phyloP scores from a whole-genome alignment of 176 grass and related monocot species.

The Hordeum marinum region DNA sequence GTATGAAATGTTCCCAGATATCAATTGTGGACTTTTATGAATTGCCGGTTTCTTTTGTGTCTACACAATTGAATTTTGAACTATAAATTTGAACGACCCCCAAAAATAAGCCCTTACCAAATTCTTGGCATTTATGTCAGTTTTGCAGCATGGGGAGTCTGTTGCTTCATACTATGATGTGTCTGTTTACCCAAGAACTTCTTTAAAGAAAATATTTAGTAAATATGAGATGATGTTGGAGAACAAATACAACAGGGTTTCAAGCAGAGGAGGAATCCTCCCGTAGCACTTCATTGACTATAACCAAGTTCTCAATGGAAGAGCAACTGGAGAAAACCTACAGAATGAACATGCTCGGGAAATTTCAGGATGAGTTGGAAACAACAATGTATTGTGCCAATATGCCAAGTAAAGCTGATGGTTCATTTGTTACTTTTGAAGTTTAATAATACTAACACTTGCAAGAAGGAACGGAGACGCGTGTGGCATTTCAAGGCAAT shows the following conservation, averaged over 20 bases:
- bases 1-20: no score
- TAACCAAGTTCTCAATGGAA: constrained; percentile 97
- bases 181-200: constrained; percentile 84
- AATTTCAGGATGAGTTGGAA: constrained; percentile 93
- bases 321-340: constrained; percentile 80
- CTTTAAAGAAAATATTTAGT: constrained; percentile 89
- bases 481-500: no score
- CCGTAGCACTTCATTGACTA: constrained; percentile 63
- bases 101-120: neutral
- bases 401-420: constrained; percentile 31
- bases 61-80: no score
- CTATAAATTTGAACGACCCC: no score
- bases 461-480: constrained; percentile 73
- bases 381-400: constrained; percentile 47
- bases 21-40: no score
- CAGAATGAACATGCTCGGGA: constrained; percentile 83
- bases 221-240: constrained; percentile 83
- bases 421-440: constrained; percentile 53
- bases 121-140: constrained; percentile 82
- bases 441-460: constrained; percentile 83
- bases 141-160: constrained; percentile 52
- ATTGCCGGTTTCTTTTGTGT: no score
- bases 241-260: constrained; percentile 82
- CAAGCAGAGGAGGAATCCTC: constrained; percentile 83
- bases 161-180: constrained; percentile 79